Evolutionary conservation across 345 rosid genomes (phyloP).

Genomic region (Nephelium lappaceum): DNA sequence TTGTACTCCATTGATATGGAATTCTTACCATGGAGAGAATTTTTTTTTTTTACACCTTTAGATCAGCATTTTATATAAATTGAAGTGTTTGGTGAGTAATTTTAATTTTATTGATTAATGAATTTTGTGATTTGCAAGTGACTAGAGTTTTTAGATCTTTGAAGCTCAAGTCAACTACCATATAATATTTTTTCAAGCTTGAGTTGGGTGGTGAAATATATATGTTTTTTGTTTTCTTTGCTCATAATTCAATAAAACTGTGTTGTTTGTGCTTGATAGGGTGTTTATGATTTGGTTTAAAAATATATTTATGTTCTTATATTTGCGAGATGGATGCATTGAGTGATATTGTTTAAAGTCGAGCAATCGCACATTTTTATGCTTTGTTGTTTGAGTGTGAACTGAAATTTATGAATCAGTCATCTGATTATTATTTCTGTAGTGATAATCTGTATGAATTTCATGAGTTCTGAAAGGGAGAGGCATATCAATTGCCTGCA

Average conservation of each 20-base stretch:
- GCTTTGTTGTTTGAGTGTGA: too few relatives aligned
- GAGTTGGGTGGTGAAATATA: not conserved
- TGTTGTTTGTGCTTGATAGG: too few relatives aligned
- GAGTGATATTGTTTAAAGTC: too few relatives aligned
- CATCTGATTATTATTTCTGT: not conserved
- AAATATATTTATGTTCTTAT: too few relatives aligned
- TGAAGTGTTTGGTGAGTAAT: not conserved
- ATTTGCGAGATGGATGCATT: too few relatives aligned
- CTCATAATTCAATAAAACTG: not conserved
- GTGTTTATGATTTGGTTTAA: too few relatives aligned
- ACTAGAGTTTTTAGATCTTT: not conserved
- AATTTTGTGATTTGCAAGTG: not conserved
- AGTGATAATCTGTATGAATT: not conserved
- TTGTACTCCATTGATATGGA: not conserved
- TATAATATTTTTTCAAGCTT: not conserved
- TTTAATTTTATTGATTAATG: not conserved
- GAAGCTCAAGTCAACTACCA: too few relatives aligned
- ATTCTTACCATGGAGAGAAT: too few relatives aligned
- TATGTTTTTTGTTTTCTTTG: not conserved
- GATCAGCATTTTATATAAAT: not conserved
- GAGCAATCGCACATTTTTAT: too few relatives aligned
- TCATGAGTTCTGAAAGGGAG: not conserved
- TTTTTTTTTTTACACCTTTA: too few relatives aligned
- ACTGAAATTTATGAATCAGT: too few relatives aligned
- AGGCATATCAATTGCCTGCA: not conserved